These are phyloP conservation scores for Ramaria rubella DNA, from an alignment of 768 basidiomycete genomes.

Conservation along the genomic window DNA sequence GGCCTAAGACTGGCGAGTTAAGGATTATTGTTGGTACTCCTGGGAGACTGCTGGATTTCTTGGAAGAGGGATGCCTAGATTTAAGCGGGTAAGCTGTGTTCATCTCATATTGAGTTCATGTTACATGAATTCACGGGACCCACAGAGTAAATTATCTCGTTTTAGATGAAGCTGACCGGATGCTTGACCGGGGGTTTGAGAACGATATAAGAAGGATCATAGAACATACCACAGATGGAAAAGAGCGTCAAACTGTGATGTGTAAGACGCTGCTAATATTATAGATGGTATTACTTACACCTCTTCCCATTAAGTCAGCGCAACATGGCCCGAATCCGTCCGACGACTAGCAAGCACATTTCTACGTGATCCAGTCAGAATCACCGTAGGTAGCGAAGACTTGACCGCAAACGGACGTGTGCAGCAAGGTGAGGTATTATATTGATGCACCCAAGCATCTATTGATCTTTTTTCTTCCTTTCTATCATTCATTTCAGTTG, in stretches of 20 bases:
- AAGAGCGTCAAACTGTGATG: conserved; percentile 88
- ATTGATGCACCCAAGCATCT: neutral
- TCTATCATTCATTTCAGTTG: conserved; percentile 26
- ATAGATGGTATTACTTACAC: neutral
- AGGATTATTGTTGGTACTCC: conserved; percentile 93
- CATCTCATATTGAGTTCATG: conserved; percentile 5
- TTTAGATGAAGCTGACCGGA: conserved; percentile 95
- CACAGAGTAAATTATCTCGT: conserved; percentile 83
- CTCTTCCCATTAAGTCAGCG: conserved; percentile 61
- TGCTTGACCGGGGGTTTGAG: conserved; percentile 98
- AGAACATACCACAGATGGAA: conserved; percentile 55
- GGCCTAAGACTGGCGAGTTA: conserved; percentile 36
- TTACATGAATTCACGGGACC: neutral
- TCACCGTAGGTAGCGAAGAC: conserved; percentile 95
- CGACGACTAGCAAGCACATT: conserved; percentile 84
- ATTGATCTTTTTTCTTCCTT: neutral
- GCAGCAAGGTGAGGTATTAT: conserved; percentile 62
- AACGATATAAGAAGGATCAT: conserved; percentile 95
- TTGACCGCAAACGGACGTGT: conserved; percentile 90
- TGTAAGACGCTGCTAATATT: conserved; percentile 46
- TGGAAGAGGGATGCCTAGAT: conserved; percentile 79
- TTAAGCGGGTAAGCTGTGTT: conserved; percentile 53
- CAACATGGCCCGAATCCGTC: conserved; percentile 97
- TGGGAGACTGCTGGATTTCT: conserved; percentile 87
- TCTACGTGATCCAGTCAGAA: conserved; percentile 73